Conservation (phyloP, 73 alveolate genomes). For the Loxodes magnus region DNA sequence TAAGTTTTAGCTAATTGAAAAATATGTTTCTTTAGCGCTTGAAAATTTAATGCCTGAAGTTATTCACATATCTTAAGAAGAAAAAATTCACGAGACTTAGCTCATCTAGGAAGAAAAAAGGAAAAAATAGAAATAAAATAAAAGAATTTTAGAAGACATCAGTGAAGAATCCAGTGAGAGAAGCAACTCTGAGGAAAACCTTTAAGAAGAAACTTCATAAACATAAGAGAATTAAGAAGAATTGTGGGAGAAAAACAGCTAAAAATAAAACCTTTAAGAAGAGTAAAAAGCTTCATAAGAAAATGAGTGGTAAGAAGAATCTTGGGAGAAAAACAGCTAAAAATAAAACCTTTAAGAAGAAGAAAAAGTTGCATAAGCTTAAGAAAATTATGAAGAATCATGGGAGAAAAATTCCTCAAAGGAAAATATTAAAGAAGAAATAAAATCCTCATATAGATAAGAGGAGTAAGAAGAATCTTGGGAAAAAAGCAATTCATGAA, state of each 20-base stretch:
- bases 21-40: slow-evolving; percentile 54
- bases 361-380: background rate
- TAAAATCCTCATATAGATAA: background rate
- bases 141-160: background rate
- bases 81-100: background rate
- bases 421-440: slow-evolving; percentile 18
- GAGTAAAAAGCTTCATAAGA: background rate
- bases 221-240: no score
- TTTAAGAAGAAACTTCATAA: no score
- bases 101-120: background rate
- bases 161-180: slow-evolving; percentile 1
- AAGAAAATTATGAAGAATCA: slow-evolving; percentile 8
- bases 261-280: no score
- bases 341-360: background rate
- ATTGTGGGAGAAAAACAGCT: background rate
- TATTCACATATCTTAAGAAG: background rate
- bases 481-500: no score
- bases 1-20: slow-evolving; percentile 35
- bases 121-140: background rate
- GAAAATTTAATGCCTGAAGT: slow-evolving; percentile 10
- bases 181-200: no score
- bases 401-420: slow-evolving; percentile 18
- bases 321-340: background rate
- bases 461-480: slow-evolving; percentile 9
- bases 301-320: no score